Percentiles rank a stretch among this genome's conserved stretches.
These are phyloP conservation scores for Grosmannia huntii DNA, from an alignment of 2,329 filamentous ascomycete species.

Conservation along the genomic window DNA sequence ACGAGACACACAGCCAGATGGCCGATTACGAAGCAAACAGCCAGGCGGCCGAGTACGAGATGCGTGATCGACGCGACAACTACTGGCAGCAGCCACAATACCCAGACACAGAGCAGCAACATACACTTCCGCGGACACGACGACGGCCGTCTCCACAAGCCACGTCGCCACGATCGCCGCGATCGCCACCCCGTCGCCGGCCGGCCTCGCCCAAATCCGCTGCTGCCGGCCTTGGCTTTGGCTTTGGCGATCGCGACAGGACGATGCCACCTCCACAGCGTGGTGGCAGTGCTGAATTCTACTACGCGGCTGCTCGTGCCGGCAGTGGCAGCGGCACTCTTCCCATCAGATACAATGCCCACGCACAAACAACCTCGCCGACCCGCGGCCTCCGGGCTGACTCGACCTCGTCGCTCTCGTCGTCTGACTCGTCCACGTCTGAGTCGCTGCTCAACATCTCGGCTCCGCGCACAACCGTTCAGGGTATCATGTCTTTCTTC, in stretches of 20 bases:
- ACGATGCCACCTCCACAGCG: background rate
- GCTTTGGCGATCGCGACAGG: background rate
- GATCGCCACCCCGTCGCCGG: background rate
- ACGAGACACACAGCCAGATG: background rate
- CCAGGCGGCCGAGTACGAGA: no score
- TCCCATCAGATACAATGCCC: background rate
- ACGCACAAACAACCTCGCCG: background rate
- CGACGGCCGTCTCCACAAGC: background rate
- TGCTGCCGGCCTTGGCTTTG: background rate
- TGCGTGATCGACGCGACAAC: background rate
- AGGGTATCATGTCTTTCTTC: constrained; percentile 23
- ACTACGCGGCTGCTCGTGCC: background rate
- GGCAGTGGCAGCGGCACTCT: background rate
- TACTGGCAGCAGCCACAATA: background rate
- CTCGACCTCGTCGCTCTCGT: constrained; percentile 13
- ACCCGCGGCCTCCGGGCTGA: constrained; percentile 6
- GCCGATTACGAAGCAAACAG: background rate
- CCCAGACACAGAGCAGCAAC: background rate
- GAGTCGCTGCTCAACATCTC: constrained; percentile 22
- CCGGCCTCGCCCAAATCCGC: background rate
- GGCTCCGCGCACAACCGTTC: constrained; percentile 15
- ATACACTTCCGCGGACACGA: background rate
- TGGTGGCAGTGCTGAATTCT: background rate
- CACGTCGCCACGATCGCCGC: background rate
- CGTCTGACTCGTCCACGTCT: constrained; percentile 19